Percentiles rank a stretch among this genome's conserved stretches.
phyloP scores from a whole-genome alignment of 2,329 filamentous ascomycete genomes.

The Mycogone perniciosa region DNA sequence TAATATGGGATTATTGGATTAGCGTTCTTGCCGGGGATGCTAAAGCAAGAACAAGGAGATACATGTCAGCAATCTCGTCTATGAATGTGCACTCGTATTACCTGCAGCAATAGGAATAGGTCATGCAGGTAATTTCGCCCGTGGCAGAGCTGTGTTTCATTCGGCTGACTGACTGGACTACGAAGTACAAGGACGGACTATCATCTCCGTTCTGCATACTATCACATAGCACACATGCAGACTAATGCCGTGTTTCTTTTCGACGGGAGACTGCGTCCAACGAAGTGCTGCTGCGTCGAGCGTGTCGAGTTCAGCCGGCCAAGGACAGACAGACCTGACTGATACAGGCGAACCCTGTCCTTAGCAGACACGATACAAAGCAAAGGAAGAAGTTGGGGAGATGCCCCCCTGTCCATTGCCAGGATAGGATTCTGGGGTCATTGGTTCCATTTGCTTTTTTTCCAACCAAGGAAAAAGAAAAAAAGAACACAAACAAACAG shows the following conservation, averaged over 20 bases:
- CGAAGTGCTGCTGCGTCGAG: too few relatives aligned
- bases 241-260: background rate
- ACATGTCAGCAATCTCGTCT: background rate
- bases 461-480: background rate
- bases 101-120: background rate
- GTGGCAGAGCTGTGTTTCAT: background rate
- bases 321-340: background rate
- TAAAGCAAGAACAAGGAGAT: background rate
- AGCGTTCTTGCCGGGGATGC: too few relatives aligned
- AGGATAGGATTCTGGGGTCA: background rate
- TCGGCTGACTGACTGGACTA: too few relatives aligned
- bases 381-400: too few relatives aligned
- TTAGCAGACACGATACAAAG: background rate
- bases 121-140: slow-evolving; percentile 9
- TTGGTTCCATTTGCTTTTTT: background rate
- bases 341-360: background rate
- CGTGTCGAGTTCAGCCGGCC: background rate
- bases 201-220: too few relatives aligned
- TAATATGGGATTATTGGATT: too few relatives aligned
- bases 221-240: too few relatives aligned
- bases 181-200: too few relatives aligned
- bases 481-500: background rate
- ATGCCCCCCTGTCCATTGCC: background rate
- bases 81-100: background rate
- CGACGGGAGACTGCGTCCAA: background rate